These are phyloP conservation scores for Epithemia pelagica DNA, from an alignment of 108 stramenopile species.

Conservation along the genomic window DNA sequence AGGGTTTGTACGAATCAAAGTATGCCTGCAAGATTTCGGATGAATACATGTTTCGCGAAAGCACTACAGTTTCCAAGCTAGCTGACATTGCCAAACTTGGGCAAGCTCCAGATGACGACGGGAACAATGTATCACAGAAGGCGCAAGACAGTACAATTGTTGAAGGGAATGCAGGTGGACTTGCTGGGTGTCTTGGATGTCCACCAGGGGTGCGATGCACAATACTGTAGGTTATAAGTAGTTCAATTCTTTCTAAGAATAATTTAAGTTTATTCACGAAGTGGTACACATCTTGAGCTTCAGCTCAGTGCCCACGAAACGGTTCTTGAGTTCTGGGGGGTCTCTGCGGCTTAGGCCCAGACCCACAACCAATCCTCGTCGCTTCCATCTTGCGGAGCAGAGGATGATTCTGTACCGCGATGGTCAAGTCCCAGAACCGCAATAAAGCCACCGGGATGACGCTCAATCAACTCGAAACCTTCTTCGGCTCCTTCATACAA, in stretches of 20 bases:
- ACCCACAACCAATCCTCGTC: not conserved
- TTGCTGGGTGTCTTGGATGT: conserved; percentile 70
- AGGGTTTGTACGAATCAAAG: conserved; percentile 61
- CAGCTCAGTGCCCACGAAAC: too few relatives aligned
- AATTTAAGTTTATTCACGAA: too few relatives aligned
- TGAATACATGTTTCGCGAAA: conserved; percentile 82
- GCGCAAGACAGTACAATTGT: conserved; percentile 4
- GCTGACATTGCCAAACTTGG: conserved; percentile 78
- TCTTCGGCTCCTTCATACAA: not conserved
- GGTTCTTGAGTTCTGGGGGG: too few relatives aligned
- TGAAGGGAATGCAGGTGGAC: conserved; percentile 41
- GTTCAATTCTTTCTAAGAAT: too few relatives aligned
- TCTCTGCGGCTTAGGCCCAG: not conserved
- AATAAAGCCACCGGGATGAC: not conserved
- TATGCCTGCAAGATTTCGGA: conserved; percentile 73
- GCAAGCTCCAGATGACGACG: conserved; percentile 55
- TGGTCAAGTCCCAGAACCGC: not conserved
- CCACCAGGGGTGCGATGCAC: conserved; percentile 69
- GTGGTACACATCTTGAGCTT: too few relatives aligned
- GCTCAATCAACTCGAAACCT: not conserved
- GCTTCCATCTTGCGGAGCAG: not conserved
- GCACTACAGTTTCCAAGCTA: conserved; percentile 62
- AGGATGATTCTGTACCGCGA: not conserved
- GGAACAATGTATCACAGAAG: conserved; percentile 10
- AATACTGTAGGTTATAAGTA: conserved; percentile 27